Evolutionary conservation across 2,329 filamentous ascomycete genomes (phyloP).

Genomic region (Cadophora malorum): DNA sequence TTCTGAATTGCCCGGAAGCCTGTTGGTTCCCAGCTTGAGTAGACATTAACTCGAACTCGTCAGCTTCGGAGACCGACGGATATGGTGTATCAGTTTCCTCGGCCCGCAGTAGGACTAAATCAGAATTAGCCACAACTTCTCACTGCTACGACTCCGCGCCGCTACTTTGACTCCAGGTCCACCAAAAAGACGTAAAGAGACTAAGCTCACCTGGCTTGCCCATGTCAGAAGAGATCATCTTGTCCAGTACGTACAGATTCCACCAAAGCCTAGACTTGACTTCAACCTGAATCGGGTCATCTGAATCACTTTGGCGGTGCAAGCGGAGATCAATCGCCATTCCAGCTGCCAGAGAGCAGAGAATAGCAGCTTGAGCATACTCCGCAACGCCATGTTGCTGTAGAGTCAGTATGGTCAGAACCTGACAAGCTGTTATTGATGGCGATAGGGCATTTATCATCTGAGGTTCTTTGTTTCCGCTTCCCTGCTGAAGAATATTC

Average conservation of each 20-base stretch:
- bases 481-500: constrained; percentile 31
- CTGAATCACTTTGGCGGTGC: constrained; percentile 35
- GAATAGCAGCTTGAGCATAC: constrained; percentile 41
- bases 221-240: constrained; percentile 43
- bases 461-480: constrained; percentile 15
- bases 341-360: constrained; percentile 40
- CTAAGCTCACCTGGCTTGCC: constrained; percentile 34
- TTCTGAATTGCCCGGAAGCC: constrained; percentile 22
- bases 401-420: constrained; percentile 40
- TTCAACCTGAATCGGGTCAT: constrained; percentile 39
- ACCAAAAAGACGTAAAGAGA: too few relatives aligned
- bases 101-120: constrained; percentile 29
- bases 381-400: constrained; percentile 44
- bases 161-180: too few relatives aligned
- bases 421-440: constrained; percentile 42
- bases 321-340: constrained; percentile 44
- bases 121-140: neutral
- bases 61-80: constrained; percentile 41
- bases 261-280: constrained; percentile 43
- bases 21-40: constrained; percentile 23
- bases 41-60: constrained; percentile 44
- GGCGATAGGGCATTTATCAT: constrained; percentile 37
- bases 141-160: too few relatives aligned
- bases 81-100: constrained; percentile 43
- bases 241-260: constrained; percentile 45